phyloP scores from a whole-genome alignment of 495 filamentous ascomycete genomes.

The Hypoxylon subgilvum region DNA sequence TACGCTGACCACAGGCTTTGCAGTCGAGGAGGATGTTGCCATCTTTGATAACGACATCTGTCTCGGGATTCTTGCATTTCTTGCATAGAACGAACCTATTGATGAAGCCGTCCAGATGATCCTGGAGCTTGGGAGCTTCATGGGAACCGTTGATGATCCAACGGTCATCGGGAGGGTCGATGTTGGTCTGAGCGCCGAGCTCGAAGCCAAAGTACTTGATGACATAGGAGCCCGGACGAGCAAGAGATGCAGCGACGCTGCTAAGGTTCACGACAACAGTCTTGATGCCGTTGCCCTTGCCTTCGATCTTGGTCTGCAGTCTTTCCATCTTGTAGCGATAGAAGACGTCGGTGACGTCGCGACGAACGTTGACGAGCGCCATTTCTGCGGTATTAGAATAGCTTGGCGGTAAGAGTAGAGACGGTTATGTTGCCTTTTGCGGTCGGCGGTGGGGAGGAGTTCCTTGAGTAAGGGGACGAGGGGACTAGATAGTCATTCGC shows the following conservation, averaged over 20 bases:
- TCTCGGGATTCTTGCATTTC: slow-evolving; percentile 99
- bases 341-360: slow-evolving; percentile 98
- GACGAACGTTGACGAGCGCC: slow-evolving; percentile 92
- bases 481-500: slow-evolving; percentile 42
- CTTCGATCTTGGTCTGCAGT: slow-evolving; percentile 98
- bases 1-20: slow-evolving; percentile 96
- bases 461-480: slow-evolving; percentile 24
- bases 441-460: slow-evolving; percentile 30
- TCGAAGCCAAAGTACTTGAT: slow-evolving; percentile 99
- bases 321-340: slow-evolving; percentile 99
- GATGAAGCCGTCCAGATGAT: slow-evolving; percentile 98
- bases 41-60: slow-evolving; percentile 91
- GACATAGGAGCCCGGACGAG: slow-evolving; percentile 89
- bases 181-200: slow-evolving; percentile 97
- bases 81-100: slow-evolving; percentile 97
- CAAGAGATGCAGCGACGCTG: slow-evolving; percentile 91
- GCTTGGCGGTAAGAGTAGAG: slow-evolving; percentile 33
- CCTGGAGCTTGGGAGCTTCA: slow-evolving; percentile 93
- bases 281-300: slow-evolving; percentile 98
- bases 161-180: slow-evolving; percentile 93
- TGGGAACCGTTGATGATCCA: slow-evolving; percentile 99
- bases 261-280: slow-evolving; percentile 95
- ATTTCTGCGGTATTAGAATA: slow-evolving; percentile 53
- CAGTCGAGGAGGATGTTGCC: slow-evolving; percentile 90
- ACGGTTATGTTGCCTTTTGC: slow-evolving; percentile 28